Conservation (phyloP, 2,329 filamentous ascomycete species). For the Diaporthe sp. region DNA sequence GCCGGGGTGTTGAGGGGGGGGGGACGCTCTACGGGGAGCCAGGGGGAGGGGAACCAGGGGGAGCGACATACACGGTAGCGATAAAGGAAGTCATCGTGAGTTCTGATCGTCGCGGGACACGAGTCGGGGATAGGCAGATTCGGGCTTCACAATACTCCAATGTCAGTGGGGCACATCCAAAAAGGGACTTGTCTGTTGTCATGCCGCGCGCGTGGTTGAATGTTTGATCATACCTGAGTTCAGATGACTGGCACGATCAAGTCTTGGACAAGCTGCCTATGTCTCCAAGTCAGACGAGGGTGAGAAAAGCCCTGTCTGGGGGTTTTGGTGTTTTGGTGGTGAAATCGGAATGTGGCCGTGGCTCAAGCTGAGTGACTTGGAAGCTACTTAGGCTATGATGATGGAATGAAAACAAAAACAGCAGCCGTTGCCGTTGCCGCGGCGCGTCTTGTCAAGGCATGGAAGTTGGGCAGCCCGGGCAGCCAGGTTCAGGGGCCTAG, state of each 20-base stretch:
- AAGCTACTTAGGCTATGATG: not conserved
- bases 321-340: not conserved
- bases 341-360: conserved; percentile 8
- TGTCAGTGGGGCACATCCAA: conserved; percentile 24
- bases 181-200: not conserved
- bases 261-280: not conserved
- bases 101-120: not conserved
- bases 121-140: not conserved
- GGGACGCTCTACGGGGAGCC: conserved; percentile 50
- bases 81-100: conserved; percentile 81
- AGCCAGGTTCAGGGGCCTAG: conserved; percentile 7
- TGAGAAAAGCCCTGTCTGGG: not conserved
- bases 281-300: conserved; percentile 3
- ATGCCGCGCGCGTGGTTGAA: conserved; percentile 8
- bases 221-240: conserved; percentile 32
- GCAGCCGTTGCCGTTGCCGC: conserved; percentile 22
- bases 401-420: conserved; percentile 16
- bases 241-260: conserved; percentile 1
- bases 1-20: conserved; percentile 48
- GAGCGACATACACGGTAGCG: conserved; percentile 82
- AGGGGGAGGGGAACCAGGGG: conserved; percentile 49
- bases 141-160: conserved; percentile 17
- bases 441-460: not conserved
- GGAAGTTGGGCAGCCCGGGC: not conserved
- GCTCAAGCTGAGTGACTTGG: not conserved